Evolutionary conservation across 306 rosid species (phyloP), one percentile per base, ranked within the genome.

Genomic region (Castanopsis chinensis): DNA sequence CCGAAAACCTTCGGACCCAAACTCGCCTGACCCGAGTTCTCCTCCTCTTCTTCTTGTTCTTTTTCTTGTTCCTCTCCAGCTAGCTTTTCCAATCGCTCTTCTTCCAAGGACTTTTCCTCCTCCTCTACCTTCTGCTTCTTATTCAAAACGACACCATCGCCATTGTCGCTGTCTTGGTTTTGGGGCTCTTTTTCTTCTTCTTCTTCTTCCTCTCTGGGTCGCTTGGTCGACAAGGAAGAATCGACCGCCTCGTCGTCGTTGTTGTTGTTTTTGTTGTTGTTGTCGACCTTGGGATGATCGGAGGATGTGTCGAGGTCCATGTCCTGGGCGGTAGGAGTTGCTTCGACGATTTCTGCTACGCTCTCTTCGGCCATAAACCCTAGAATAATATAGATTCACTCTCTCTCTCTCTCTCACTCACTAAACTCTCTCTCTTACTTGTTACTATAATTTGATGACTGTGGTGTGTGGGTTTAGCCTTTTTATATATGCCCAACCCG

Each of bases 1-100:
- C 64, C 84, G 76, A 92, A 92, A 14, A 10, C 49, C 82, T 80
- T 90, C 79, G 83, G 84, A 43, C 94, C 92, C 72, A 88, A 25
- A 4, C 35, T 60, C 30, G 83, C 85, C 68, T 71, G 87, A 74
- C 59, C 86, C 71, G 87, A 28, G 21, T 25, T 79, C 45, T 78
- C 69, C 73, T 60, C 79, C 7, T 77, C 83, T 5, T 52, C 81
- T 6, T 19, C 77, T 82, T 37, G 1, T 37, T 41, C 45, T 8
- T 41, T 0, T 41, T 41, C 45, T 6, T 37, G 43, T 37, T 37
- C 43, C 8, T 2, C 87, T 81, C 81, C 76, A 78, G 75, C 88
- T 35, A 78, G 25, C 81, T 91, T 89, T 87, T 82, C 85, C 76
- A 88, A 43, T 30, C 89, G 79, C 53, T 79, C 76, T 67, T 87